Conservation (phyloP, 1,284 basidiomycete species). For the Tremellales sp. region DNA sequence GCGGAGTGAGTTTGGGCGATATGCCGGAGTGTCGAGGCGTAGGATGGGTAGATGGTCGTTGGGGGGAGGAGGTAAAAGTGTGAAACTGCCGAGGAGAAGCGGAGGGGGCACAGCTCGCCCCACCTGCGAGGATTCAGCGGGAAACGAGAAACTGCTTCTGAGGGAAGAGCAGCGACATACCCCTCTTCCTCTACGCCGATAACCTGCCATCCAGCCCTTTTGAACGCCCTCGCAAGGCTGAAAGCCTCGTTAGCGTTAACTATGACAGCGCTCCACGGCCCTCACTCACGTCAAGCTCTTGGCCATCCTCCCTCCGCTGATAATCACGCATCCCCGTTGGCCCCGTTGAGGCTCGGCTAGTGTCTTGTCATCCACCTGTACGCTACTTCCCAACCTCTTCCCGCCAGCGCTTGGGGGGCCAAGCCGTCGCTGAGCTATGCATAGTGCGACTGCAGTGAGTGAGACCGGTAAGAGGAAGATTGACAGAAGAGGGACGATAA, state of each 20-base stretch:
- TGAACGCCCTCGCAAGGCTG: constrained; percentile 47
- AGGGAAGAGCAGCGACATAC: constrained; percentile 12
- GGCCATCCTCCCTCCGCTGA: constrained; percentile 50
- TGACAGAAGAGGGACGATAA: constrained; percentile 25
- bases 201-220: constrained; percentile 48
- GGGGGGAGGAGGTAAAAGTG: constrained; percentile 33
- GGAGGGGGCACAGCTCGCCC: constrained; percentile 46
- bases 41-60: constrained; percentile 24
- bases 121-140: constrained; percentile 24
- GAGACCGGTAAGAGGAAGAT: constrained; percentile 31
- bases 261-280: neutral
- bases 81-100: constrained; percentile 44
- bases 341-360: neutral
- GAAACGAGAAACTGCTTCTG: neutral
- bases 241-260: constrained; percentile 2
- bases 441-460: constrained; percentile 20
- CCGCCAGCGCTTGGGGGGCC: neutral
- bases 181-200: constrained; percentile 49
- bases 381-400: constrained; percentile 2
- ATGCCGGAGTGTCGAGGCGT: constrained; percentile 35
- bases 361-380: neutral
- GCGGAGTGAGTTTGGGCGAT: constrained; percentile 39
- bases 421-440: constrained; percentile 14
- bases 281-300: constrained; percentile 47
- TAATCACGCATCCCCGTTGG: constrained; percentile 36